Percentiles rank a stretch among this genome's conserved stretches.
Conservation (phyloP, 768 basidiomycete genomes). For the Coprinopsis marcescibilis region DNA sequence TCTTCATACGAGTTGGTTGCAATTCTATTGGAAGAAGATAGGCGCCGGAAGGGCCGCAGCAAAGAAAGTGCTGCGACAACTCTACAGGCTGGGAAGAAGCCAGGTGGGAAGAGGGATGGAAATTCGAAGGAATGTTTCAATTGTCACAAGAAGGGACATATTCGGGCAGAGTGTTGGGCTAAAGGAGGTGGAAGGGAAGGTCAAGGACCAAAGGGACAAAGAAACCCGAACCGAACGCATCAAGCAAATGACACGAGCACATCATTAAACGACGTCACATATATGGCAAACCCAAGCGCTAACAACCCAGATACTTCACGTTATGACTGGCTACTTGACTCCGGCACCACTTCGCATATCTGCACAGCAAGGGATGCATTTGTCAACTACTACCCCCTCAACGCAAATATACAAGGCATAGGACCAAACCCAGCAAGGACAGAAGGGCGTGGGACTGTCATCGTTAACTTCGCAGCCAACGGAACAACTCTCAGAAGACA, state of each 20-base stretch:
- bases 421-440: slow-evolving; percentile 9
- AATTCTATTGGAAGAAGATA: slow-evolving; percentile 19
- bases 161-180: slow-evolving; percentile 27
- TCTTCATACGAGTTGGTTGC: slow-evolving; percentile 19
- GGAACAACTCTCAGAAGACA: slow-evolving; percentile 14
- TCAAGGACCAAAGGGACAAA: slow-evolving; percentile 25
- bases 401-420: slow-evolving; percentile 14
- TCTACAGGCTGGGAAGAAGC: not conserved
- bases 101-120: not conserved
- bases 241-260: slow-evolving; percentile 8
- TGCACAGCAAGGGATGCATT: slow-evolving; percentile 18
- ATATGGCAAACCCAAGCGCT: slow-evolving; percentile 9
- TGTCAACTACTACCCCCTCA: slow-evolving; percentile 14
- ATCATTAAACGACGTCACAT: slow-evolving; percentile 8
- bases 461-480: slow-evolving; percentile 14
- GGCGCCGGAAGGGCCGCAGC: not conserved
- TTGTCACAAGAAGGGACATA: slow-evolving; percentile 25
- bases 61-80: not conserved
- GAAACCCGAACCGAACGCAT: slow-evolving; percentile 12
- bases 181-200: slow-evolving; percentile 34
- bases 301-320: slow-evolving; percentile 9
- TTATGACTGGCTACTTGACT: slow-evolving; percentile 21
- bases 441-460: slow-evolving; percentile 17
- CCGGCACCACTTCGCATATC: slow-evolving; percentile 22
- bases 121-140: slow-evolving; percentile 25